Base-by-base conservation (phyloP, 176 grass and related monocot species). In the Poa annua region DNA sequence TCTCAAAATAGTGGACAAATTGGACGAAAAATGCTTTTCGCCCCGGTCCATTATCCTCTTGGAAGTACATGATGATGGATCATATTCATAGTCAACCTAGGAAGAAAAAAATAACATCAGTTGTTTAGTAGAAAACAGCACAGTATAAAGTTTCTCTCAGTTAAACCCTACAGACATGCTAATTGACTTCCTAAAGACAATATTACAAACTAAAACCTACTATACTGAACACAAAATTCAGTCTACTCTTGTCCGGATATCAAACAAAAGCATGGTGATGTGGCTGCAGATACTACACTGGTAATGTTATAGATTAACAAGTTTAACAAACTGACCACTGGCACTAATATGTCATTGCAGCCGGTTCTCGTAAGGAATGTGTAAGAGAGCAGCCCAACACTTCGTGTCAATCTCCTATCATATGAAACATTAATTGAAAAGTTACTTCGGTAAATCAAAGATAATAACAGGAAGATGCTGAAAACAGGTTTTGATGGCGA, bases 41-140 rank as follows among this genome's bases (percentile, higher is more conserved):
- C 81, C 88, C 7, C 10, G 24, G 73, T 78, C 42, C 54, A 72
- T 41, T 86, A 89, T 86, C 63, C 74, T 91, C 38, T 86, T 88
- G 51, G 78, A 89, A 75, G 62, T 75, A 55, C 85, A 85, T 1
- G 19, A 64, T 44, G 78, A 83, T 42, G 69, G 62, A 85, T 97
- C 89, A 78, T 81, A 86, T 83, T 85, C 87, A 85, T 97, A 97
- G 74, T 93, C 91, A 65, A 93, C 94, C 94, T 96, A 87, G 12
- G 48, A 89, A 53, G 48, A 75, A 52, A 57, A 57, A 50, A 85
- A n/a, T 75, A 59, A 24, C 20, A 71, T 35, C 7, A 50, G 8
- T 83, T 42, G 22, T 65, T 79, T 24, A 73, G 67, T 36, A 84
- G 36, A 38, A 72, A 88, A 78, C 44, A 63, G 32, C 64, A 41